These are phyloP conservation scores for Puccinia coronata DNA, from an alignment of 1,284 basidiomycete genomes.

Conservation along the genomic window DNA sequence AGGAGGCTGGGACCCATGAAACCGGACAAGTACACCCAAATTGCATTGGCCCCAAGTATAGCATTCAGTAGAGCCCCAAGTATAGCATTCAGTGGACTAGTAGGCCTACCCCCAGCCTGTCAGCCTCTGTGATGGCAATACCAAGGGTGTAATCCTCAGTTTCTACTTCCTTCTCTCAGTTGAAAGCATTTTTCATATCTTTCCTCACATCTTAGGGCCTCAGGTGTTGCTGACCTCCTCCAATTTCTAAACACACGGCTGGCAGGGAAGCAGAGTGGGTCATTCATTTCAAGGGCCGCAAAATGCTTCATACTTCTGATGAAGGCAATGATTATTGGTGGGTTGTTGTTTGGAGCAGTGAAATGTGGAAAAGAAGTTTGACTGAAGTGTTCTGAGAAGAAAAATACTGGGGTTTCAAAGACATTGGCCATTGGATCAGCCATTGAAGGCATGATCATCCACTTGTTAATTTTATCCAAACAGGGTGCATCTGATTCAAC, in stretches of 20 bases:
- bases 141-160: no score
- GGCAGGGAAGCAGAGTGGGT: no score
- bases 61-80: no score
- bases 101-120: no score
- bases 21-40: no score
- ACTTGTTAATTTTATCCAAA: neutral
- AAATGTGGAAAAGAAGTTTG: slow-evolving; percentile 17
- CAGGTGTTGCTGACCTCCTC: no score
- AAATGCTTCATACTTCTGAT: no score
- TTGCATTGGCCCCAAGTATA: no score
- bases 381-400: neutral
- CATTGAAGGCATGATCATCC: slow-evolving; percentile 17
- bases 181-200: neutral
- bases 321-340: neutral
- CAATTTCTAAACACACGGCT: neutral
- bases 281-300: no score
- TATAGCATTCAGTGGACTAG: no score
- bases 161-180: neutral
- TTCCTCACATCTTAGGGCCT: neutral
- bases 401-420: slow-evolving; percentile 10
- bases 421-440: neutral
- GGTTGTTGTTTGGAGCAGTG: slow-evolving; percentile 16
- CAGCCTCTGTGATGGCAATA: no score
- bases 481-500: neutral
- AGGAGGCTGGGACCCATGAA: no score